Evolutionary conservation across 2,329 filamentous ascomycete species (phyloP).

Genomic region (Paecilomyces formosus): DNA sequence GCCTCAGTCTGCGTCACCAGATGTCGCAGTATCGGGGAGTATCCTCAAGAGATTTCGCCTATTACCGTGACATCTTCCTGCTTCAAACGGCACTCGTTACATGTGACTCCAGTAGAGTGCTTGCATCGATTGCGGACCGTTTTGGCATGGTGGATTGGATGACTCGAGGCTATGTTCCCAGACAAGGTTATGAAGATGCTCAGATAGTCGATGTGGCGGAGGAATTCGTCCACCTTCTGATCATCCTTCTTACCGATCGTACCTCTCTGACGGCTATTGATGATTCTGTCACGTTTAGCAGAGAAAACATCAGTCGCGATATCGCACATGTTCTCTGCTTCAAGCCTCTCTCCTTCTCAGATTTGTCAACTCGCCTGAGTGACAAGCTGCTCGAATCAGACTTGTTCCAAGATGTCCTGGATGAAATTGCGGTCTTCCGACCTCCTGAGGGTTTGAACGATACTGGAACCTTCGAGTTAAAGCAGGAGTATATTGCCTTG

Average conservation of each 20-base stretch:
- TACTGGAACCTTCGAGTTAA: constrained; percentile 88
- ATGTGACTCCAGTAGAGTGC: constrained; percentile 72
- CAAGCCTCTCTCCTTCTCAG: constrained; percentile 90
- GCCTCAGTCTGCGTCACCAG: constrained; percentile 90
- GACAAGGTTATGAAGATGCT: constrained; percentile 69
- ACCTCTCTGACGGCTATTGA: constrained; percentile 54
- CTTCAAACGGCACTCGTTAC: constrained; percentile 84
- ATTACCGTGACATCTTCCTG: constrained; percentile 90
- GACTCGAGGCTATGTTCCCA: constrained; percentile 68
- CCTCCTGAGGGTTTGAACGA: constrained; percentile 86
- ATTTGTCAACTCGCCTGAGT: constrained; percentile 75
- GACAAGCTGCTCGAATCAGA: constrained; percentile 87
- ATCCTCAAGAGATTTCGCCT: constrained; percentile 80
- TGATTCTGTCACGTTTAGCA: constrained; percentile 44
- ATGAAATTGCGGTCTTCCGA: constrained; percentile 83
- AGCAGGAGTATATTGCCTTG: constrained; percentile 74
- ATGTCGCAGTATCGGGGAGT: constrained; percentile 90
- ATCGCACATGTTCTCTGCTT: constrained; percentile 93
- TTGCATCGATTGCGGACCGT: constrained; percentile 84
- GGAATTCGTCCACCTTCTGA: constrained; percentile 89
- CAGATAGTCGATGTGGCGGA: constrained; percentile 92
- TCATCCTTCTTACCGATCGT: constrained; percentile 83
- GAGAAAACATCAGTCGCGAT: constrained; percentile 73
- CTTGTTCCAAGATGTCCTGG: constrained; percentile 74
- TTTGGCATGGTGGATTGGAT: constrained; percentile 87